A percentile compares a stretch with the other conserved stretches of the same genome.
Conservation (phyloP, 2,329 filamentous ascomycete species). For the Paraconiothyrium sp. region DNA sequence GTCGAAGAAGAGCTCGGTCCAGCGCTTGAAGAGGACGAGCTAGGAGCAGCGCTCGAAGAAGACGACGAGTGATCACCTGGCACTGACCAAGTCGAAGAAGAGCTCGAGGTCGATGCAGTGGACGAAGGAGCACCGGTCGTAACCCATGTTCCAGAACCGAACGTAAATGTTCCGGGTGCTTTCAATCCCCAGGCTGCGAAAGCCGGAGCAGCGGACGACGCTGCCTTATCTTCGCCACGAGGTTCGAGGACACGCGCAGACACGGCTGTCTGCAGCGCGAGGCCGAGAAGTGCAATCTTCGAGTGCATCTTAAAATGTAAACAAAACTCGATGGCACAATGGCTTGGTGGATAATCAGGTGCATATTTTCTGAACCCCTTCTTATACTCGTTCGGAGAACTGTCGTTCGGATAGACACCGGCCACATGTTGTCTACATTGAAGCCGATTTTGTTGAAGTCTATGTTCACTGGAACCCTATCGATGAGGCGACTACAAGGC, state of each 20-base stretch:
- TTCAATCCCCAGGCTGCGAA: background rate
- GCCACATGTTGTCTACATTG: background rate
- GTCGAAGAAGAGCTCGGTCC: background rate
- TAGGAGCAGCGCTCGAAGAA: too few relatives aligned
- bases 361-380: background rate
- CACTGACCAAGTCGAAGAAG: background rate
- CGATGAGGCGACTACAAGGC: background rate
- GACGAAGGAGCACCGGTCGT: background rate
- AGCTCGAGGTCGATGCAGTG: background rate
- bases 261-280: slow-evolving; percentile 3
- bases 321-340: background rate
- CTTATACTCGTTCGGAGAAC: slow-evolving; percentile 3
- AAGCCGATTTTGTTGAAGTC: background rate
- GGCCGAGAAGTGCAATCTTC: slow-evolving; percentile 1
- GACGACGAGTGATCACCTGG: background rate
- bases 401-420: background rate
- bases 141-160: background rate
- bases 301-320: background rate
- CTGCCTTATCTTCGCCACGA: background rate
- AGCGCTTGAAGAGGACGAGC: background rate
- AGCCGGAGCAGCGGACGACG: background rate
- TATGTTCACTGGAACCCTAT: background rate
- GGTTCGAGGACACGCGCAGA: slow-evolving; percentile 2
- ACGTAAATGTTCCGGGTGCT: background rate
- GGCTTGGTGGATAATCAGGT: background rate